Evolutionary conservation across 2,329 filamentous ascomycete species (phyloP).

Genomic region (Zelopaecilomyces penicillatus): DNA sequence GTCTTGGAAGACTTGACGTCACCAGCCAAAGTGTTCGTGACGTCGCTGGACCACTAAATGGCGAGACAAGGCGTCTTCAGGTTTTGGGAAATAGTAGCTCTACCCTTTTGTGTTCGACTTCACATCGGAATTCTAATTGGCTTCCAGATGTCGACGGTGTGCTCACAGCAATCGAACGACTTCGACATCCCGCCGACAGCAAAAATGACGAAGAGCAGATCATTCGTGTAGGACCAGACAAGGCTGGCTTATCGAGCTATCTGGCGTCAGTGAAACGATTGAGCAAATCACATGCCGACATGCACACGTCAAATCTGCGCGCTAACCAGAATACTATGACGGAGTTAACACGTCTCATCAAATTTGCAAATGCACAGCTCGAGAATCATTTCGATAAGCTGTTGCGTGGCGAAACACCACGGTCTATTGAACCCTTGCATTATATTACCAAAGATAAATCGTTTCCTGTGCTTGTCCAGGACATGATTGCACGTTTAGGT

Average conservation of each 20-base stretch:
- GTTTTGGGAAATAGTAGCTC: constrained; percentile 68
- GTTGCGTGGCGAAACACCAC: constrained; percentile 65
- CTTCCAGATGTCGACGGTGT: constrained; percentile 77
- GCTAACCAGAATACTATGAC: constrained; percentile 84
- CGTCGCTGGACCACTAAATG: constrained; percentile 85
- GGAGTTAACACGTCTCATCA: constrained; percentile 70
- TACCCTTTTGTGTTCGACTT: constrained; percentile 7
- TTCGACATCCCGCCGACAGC: constrained; percentile 86
- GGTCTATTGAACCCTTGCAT: constrained; percentile 78
- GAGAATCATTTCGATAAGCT: constrained; percentile 77
- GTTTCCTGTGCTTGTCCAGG: constrained; percentile 73
- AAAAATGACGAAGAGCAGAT: constrained; percentile 88
- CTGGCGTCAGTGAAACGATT: constrained; percentile 83
- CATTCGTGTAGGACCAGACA: constrained; percentile 78
- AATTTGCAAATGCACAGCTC: constrained; percentile 70
- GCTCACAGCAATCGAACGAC: constrained; percentile 75
- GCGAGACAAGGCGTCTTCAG: constrained; percentile 84
- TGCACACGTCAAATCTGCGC: constrained; percentile 82
- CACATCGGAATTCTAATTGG: not conserved
- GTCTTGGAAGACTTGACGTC: constrained; percentile 71
- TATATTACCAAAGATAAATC: constrained; percentile 83
- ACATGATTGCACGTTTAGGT: constrained; percentile 65
- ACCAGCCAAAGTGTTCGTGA: constrained; percentile 87
- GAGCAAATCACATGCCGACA: constrained; percentile 72
- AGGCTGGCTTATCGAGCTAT: constrained; percentile 74